Percentiles rank a stretch among this genome's conserved stretches.
These are phyloP conservation scores for Mariannaea elegans DNA, from an alignment of 2,329 filamentous ascomycete genomes.

Conservation along the genomic window DNA sequence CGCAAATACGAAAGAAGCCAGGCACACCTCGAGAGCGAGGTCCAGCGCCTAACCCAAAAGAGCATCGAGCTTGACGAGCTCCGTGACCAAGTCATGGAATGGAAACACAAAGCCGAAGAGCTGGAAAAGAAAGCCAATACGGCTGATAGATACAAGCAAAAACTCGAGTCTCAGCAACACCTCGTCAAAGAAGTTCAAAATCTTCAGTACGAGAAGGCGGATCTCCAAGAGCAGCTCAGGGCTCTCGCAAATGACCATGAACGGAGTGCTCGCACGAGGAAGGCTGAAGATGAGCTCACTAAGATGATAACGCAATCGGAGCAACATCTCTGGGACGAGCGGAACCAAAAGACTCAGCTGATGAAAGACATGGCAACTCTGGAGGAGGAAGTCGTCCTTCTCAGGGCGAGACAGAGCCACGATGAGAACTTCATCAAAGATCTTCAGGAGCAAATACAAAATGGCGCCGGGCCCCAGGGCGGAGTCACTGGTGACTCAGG, in stretches of 20 bases:
- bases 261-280: slow-evolving; percentile 44
- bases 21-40: slow-evolving; percentile 67
- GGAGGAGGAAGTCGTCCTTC: slow-evolving; percentile 57
- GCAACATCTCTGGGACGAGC: slow-evolving; percentile 53
- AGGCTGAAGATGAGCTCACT: slow-evolving; percentile 51
- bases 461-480: slow-evolving; percentile 40
- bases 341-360: slow-evolving; percentile 56
- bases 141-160: slow-evolving; percentile 69
- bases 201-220: slow-evolving; percentile 63
- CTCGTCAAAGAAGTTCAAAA: slow-evolving; percentile 65
- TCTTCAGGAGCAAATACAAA: slow-evolving; percentile 66
- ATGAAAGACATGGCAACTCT: slow-evolving; percentile 56
- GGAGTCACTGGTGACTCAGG: slow-evolving; percentile 28
- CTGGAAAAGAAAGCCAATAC: slow-evolving; percentile 70
- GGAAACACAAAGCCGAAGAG: slow-evolving; percentile 66
- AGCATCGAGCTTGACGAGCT: slow-evolving; percentile 60
- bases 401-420: slow-evolving; percentile 56
- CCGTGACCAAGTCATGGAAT: slow-evolving; percentile 67
- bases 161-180: slow-evolving; percentile 65
- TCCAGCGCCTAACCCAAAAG: slow-evolving; percentile 56
- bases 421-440: slow-evolving; percentile 66
- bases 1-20: slow-evolving; percentile 45
- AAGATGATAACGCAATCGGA: slow-evolving; percentile 54
- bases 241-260: slow-evolving; percentile 48
- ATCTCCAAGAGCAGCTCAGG: slow-evolving; percentile 59